A percentile compares a stretch with the other conserved stretches of the same genome.
Evolutionary conservation across 1,284 basidiomycete genomes (phyloP).

Genomic region (Agaricales sp.): DNA sequence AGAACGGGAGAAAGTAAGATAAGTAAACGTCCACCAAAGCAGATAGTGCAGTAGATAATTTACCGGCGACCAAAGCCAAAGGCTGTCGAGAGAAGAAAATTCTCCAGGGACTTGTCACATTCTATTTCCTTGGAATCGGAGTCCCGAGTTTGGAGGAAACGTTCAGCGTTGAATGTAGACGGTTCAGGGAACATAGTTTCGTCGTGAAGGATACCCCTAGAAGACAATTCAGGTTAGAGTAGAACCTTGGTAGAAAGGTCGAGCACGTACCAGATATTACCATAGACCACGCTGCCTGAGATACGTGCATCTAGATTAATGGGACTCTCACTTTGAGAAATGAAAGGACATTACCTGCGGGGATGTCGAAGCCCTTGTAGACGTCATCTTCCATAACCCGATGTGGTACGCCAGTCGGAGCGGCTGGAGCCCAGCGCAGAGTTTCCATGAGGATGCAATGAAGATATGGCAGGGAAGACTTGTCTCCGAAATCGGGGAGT

Average conservation of each 20-base stretch:
- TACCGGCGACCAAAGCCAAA: conserved; percentile 1
- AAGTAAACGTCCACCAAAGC: too few relatives aligned
- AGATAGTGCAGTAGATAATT: neutral
- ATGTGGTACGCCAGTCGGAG: conserved; percentile 5
- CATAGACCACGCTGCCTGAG: neutral
- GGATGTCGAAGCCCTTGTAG: conserved; percentile 10
- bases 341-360: conserved; percentile 5
- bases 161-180: conserved; percentile 9
- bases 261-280: neutral
- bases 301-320: neutral
- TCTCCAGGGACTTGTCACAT: neutral
- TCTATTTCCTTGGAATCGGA: neutral
- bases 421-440: neutral
- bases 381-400: conserved; percentile 8
- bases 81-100: neutral
- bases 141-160: neutral
- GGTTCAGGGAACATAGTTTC: conserved; percentile 9
- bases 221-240: neutral
- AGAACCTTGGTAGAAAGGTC: conserved; percentile 5
- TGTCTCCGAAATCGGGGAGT: conserved; percentile 29
- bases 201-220: conserved; percentile 10
- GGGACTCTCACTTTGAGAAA: neutral
- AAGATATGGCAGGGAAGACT: conserved; percentile 26
- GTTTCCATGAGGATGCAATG: neutral
- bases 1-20: neutral